A percentile compares a stretch with the other conserved stretches of the same genome.
Evolutionary conservation across 768 basidiomycete genomes (phyloP).

Genomic region (Boletus fagicola): DNA sequence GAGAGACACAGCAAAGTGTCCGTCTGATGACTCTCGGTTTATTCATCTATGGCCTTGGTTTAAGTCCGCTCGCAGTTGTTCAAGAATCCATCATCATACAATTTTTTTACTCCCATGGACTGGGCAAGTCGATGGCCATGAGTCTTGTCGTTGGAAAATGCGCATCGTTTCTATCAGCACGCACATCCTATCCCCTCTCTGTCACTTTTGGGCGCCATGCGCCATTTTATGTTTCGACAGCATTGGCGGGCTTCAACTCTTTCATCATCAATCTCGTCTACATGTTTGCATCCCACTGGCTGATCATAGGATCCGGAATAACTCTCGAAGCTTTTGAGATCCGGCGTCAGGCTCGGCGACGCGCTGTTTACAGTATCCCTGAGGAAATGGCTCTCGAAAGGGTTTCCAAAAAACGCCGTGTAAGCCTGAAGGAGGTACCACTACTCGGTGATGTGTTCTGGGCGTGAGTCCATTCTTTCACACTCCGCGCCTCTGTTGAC

Average conservation of each 20-base stretch:
- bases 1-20: slow-evolving; percentile 60
- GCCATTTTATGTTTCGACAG: slow-evolving; percentile 69
- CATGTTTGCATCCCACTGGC: slow-evolving; percentile 60
- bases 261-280: slow-evolving; percentile 70
- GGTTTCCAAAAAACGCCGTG: slow-evolving; percentile 63
- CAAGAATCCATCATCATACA: slow-evolving; percentile 85
- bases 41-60: slow-evolving; percentile 76
- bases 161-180: slow-evolving; percentile 72
- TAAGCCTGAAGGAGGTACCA: slow-evolving; percentile 57
- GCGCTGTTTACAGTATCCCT: slow-evolving; percentile 43
- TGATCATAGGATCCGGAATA: slow-evolving; percentile 57
- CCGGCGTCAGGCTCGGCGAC: slow-evolving; percentile 49
- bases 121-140: slow-evolving; percentile 77
- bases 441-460: slow-evolving; percentile 76
- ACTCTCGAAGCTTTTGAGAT: slow-evolving; percentile 66
- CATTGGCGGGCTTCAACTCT: slow-evolving; percentile 62
- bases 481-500: slow-evolving; percentile 4
- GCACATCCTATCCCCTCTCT: slow-evolving; percentile 74
- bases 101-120: slow-evolving; percentile 72
- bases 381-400: slow-evolving; percentile 62
- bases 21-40: slow-evolving; percentile 71
- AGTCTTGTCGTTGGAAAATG: slow-evolving; percentile 81
- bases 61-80: slow-evolving; percentile 77
- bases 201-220: slow-evolving; percentile 64
- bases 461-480: slow-evolving; percentile 48